phyloP scores from a whole-genome alignment of 768 basidiomycete genomes.

The Pleurotus cornucopiae region DNA sequence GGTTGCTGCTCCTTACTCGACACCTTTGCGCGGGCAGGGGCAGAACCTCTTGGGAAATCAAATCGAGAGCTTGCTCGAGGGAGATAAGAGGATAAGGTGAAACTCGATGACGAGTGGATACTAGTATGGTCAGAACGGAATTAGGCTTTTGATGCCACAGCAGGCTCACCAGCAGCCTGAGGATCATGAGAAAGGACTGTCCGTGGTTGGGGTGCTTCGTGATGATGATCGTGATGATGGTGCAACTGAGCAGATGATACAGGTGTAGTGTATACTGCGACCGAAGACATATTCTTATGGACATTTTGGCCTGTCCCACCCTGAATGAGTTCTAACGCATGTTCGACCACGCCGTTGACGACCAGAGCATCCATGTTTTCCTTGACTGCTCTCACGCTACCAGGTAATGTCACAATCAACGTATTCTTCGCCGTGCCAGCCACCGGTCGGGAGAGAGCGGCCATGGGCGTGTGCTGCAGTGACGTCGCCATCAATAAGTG shows the following conservation, averaged over 20 bases:
- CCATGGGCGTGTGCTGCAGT: conserved; percentile 70
- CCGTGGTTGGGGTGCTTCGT: conserved; percentile 40
- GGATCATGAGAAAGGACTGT: conserved; percentile 67
- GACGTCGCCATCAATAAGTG: conserved; percentile 70
- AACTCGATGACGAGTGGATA: conserved; percentile 63
- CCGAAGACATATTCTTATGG: conserved; percentile 44
- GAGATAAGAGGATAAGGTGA: conserved; percentile 76
- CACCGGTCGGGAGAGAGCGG: conserved; percentile 78
- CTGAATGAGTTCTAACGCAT: conserved; percentile 68
- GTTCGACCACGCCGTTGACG: conserved; percentile 50
- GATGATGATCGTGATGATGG: conserved; percentile 28
- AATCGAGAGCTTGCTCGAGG: conserved; percentile 57
- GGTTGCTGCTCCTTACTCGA: conserved; percentile 33
- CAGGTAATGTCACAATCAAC: conserved; percentile 78
- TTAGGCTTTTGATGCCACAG: not conserved
- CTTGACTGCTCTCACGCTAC: conserved; percentile 79
- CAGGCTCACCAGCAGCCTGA: conserved; percentile 51
- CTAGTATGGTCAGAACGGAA: conserved; percentile 30
- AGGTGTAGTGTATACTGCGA: conserved; percentile 18
- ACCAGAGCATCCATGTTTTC: conserved; percentile 71
- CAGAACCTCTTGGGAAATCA: conserved; percentile 46
- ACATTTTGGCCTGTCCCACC: conserved; percentile 63
- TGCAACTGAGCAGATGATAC: conserved; percentile 32
- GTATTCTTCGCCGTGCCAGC: conserved; percentile 68
- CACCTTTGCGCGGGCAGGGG: conserved; percentile 34